Percentiles rank a stretch among this genome's conserved stretches.
These are phyloP conservation scores for Microstegium vimineum DNA, from an alignment of 176 grass and related monocot genomes.

Conservation along the genomic window DNA sequence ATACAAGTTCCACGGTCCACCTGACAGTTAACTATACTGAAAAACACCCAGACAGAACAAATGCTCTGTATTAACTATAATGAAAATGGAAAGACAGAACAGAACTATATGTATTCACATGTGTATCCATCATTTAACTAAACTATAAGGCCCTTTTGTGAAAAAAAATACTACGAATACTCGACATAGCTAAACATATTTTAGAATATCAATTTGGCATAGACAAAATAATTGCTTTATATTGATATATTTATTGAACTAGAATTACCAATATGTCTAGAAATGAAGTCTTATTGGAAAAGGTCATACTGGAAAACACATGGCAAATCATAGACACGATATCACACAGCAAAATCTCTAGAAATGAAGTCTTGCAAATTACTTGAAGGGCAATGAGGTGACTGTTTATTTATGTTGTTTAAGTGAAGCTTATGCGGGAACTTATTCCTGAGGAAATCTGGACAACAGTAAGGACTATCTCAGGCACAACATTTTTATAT, in stretches of 20 bases:
- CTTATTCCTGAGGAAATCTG: neutral
- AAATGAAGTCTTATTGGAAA: too few relatives aligned
- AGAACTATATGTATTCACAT: neutral
- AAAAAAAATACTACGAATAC: neutral
- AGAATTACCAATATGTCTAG: neutral
- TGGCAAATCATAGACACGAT: neutral
- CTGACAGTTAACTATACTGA: neutral
- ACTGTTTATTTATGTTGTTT: neutral
- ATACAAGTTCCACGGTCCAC: neutral
- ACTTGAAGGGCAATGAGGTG: neutral
- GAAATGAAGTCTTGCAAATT: conserved; percentile 4
- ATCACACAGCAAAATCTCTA: neutral
- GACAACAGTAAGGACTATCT: neutral
- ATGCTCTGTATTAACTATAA: neutral
- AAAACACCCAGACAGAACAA: neutral
- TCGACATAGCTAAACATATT: neutral
- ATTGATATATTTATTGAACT: neutral
- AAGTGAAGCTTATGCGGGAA: neutral
- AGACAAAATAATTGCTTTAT: neutral
- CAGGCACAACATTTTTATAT: neutral
- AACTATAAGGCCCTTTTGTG: neutral
- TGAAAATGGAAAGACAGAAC: neutral
- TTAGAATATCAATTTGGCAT: neutral
- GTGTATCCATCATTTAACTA: neutral
- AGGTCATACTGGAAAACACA: neutral